Percentiles rank a stretch among this genome's conserved stretches.
These are phyloP conservation scores for Phytophthora sojae DNA, from an alignment of 352 stramenopile genomes.

Conservation along the genomic window DNA sequence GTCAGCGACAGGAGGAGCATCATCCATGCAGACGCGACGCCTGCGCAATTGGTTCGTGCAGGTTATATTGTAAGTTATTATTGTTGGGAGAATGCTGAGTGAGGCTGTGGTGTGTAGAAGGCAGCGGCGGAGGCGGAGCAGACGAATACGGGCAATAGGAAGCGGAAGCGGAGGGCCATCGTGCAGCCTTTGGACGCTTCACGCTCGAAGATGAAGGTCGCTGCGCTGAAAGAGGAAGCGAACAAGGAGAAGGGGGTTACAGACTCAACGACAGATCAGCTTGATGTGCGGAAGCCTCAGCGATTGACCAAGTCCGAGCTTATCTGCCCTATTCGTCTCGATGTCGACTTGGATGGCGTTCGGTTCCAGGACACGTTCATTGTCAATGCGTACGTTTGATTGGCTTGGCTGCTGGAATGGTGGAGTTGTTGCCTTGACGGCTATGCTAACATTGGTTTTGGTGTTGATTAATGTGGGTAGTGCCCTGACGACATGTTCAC, in stretches of 20 bases:
- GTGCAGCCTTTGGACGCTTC: conserved; percentile 47
- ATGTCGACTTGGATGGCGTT: conserved; percentile 78
- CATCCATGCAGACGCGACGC: conserved; percentile 43
- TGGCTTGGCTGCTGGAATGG: not conserved
- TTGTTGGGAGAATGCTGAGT: not conserved
- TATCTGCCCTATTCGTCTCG: conserved; percentile 79
- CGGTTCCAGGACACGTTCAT: conserved; percentile 84
- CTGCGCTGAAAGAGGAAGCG: conserved; percentile 2
- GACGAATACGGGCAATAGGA: conserved; percentile 38
- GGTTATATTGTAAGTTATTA: not conserved
- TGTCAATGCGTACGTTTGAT: conserved; percentile 58
- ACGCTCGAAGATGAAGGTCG: conserved; percentile 3
- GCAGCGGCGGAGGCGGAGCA: conserved; percentile 21
- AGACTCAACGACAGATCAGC: conserved; percentile 21
- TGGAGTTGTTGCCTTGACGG: not conserved
- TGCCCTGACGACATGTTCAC: conserved; percentile 35
- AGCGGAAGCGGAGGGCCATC: conserved; percentile 69
- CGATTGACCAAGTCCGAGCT: conserved; percentile 41
- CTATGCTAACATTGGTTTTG: conserved; percentile 3
- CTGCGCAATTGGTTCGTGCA: conserved; percentile 40
- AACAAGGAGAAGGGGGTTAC: conserved; percentile 9
- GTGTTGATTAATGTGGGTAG: conserved; percentile 24
- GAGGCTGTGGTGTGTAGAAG: conserved; percentile 24
- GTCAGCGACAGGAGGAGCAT: conserved; percentile 47
- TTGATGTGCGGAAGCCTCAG: conserved; percentile 25